Conservation (phyloP, 2,329 filamentous ascomycete species). For the Hypoxylon sp. region DNA sequence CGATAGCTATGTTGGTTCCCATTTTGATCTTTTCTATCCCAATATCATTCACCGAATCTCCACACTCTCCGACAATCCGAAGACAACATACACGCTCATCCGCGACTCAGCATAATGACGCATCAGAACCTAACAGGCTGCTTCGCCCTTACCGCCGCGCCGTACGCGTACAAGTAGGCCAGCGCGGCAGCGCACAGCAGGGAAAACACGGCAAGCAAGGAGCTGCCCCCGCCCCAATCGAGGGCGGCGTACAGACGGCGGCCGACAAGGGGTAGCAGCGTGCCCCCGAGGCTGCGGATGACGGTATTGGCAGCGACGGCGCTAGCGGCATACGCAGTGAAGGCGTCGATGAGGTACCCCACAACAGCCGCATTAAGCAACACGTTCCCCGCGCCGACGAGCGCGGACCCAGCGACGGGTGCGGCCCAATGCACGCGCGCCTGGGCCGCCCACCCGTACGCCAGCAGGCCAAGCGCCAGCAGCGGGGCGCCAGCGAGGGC, state of each 20-base stretch:
- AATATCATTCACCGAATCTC: no score
- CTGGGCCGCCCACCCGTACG: conserved; percentile 52
- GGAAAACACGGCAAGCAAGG: neutral
- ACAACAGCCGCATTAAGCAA: conserved; percentile 1
- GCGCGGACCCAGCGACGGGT: conserved; percentile 60
- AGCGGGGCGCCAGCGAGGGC: conserved; percentile 57
- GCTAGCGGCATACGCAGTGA: conserved; percentile 3
- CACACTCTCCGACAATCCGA: neutral
- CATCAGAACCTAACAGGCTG: neutral
- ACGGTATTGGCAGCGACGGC: conserved; percentile 39
- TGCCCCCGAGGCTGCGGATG: conserved; percentile 68
- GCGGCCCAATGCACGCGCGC: conserved; percentile 53
- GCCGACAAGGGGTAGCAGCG: conserved; percentile 63
- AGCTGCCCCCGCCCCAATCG: conserved; percentile 16
- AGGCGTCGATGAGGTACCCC: conserved; percentile 12
- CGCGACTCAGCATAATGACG: neutral
- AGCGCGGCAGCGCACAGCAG: neutral
- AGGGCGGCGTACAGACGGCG: conserved; percentile 44
- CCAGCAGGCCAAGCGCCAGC: conserved; percentile 53
- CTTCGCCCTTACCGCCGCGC: neutral
- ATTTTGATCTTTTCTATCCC: no score
- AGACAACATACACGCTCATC: neutral
- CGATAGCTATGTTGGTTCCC: no score
- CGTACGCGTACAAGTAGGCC: conserved; percentile 1
- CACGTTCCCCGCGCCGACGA: conserved; percentile 54